Evolutionary conservation across 768 basidiomycete genomes (phyloP).

Genomic region (Pulveroboletus ravenelii): DNA sequence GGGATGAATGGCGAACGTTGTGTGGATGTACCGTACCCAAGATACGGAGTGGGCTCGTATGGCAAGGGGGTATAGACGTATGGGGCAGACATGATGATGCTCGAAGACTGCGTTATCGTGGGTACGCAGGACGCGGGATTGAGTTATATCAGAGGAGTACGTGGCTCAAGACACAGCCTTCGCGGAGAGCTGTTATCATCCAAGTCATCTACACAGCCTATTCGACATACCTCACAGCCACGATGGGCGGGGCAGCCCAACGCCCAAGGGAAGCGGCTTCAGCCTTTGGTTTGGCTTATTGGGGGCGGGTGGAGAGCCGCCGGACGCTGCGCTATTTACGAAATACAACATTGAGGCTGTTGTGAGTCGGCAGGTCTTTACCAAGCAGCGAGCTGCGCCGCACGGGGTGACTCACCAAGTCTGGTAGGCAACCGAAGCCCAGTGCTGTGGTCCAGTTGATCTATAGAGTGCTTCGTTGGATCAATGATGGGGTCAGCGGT

Average conservation of each 20-base stretch:
- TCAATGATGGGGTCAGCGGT: no score
- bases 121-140: background rate
- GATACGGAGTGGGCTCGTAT: conserved; percentile 34
- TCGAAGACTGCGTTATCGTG: background rate
- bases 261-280: background rate
- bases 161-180: conserved; percentile 12
- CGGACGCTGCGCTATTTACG: background rate
- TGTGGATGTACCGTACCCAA: conserved; percentile 29
- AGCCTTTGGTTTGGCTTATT: background rate
- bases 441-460: background rate
- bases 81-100: conserved; percentile 35
- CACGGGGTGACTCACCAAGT: background rate
- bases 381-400: background rate
- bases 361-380: background rate
- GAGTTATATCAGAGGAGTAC: conserved; percentile 19
- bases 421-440: background rate
- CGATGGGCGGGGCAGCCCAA: conserved; percentile 2
- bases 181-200: background rate
- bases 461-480: no score
- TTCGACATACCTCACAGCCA: conserved; percentile 18
- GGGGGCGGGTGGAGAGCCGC: background rate
- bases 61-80: conserved; percentile 39
- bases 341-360: background rate
- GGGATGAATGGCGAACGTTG: conserved; percentile 45
- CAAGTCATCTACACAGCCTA: conserved; percentile 10